Evolutionary conservation across 108 stramenopile species (phyloP).

Genomic region (Mediolabrus comicus): DNA sequence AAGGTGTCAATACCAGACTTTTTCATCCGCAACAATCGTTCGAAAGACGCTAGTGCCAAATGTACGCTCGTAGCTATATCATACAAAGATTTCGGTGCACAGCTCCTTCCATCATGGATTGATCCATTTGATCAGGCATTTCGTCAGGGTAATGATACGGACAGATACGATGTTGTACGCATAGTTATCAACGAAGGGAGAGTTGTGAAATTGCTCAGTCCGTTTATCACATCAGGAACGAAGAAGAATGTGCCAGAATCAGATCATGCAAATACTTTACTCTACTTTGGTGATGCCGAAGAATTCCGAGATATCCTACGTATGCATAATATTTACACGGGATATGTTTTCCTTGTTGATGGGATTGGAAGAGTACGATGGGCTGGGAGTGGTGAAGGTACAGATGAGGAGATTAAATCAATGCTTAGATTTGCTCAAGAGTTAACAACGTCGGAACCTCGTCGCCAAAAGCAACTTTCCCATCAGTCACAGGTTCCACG

Average conservation of each 20-base stretch:
- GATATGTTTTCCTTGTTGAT: conserved; percentile 79
- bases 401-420: conserved; percentile 53
- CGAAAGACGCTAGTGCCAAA: conserved; percentile 43
- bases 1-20: conserved; percentile 64
- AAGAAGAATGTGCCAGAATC: conserved; percentile 59
- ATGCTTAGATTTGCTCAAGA: conserved; percentile 63
- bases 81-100: conserved; percentile 76
- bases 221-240: conserved; percentile 46
- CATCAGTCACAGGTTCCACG: conserved; percentile 12
- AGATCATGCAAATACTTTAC: conserved; percentile 59
- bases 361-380: conserved; percentile 78
- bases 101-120: conserved; percentile 69
- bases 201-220: conserved; percentile 48
- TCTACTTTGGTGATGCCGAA: conserved; percentile 74
- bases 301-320: conserved; percentile 71
- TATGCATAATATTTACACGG: conserved; percentile 85
- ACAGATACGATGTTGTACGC: conserved; percentile 29
- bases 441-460: conserved; percentile 19
- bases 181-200: conserved; percentile 62
- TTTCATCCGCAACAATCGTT: conserved; percentile 60
- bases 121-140: conserved; percentile 66
- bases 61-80: conserved; percentile 78
- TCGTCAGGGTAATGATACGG: conserved; percentile 22
- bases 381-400: conserved; percentile 73
- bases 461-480: conserved; percentile 1